phyloP scores from a whole-genome alignment of 2,329 filamentous ascomycete species.

The Penicillium nordicum region DNA sequence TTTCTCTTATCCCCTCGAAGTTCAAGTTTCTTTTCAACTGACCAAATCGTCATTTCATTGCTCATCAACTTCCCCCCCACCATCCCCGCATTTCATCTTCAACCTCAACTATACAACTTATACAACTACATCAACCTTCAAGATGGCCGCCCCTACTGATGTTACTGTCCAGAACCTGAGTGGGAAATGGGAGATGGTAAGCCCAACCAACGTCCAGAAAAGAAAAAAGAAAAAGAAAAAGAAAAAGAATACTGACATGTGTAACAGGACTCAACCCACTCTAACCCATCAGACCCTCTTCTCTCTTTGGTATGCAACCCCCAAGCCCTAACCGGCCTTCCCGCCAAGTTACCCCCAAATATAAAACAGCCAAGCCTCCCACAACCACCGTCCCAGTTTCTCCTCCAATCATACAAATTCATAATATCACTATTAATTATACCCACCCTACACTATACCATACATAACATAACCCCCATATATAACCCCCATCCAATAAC shows the following conservation, averaged over 20 bases:
- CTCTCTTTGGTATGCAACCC: conserved; percentile 56
- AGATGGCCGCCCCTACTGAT: conserved; percentile 68
- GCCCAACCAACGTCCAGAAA: conserved; percentile 17
- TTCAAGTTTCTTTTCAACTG: neutral
- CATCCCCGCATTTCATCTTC: conserved; percentile 18
- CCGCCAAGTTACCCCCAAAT: neutral
- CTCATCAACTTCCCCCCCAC: conserved; percentile 13
- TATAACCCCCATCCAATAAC: neutral
- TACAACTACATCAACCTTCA: conserved; percentile 25
- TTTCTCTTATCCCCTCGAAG: neutral
- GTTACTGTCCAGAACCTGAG: conserved; percentile 66
- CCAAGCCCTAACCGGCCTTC: neutral
- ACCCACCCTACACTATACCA: neutral
- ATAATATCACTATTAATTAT: neutral
- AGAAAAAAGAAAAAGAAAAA: neutral
- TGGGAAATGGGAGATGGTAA: conserved; percentile 68
- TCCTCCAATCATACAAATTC: neutral
- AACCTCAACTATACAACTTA: neutral
- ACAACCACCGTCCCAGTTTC: neutral
- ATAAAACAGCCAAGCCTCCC: neutral
- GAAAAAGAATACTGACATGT: neutral
- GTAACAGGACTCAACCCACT: conserved; percentile 69
- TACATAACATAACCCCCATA: neutral
- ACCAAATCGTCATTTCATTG: neutral
- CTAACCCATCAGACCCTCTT: conserved; percentile 64